A percentile compares a stretch with the other conserved stretches of the same genome.
These are phyloP conservation scores for Trichosporon coremiiforme DNA, from an alignment of 1,284 basidiomycete species.

Conservation along the genomic window DNA sequence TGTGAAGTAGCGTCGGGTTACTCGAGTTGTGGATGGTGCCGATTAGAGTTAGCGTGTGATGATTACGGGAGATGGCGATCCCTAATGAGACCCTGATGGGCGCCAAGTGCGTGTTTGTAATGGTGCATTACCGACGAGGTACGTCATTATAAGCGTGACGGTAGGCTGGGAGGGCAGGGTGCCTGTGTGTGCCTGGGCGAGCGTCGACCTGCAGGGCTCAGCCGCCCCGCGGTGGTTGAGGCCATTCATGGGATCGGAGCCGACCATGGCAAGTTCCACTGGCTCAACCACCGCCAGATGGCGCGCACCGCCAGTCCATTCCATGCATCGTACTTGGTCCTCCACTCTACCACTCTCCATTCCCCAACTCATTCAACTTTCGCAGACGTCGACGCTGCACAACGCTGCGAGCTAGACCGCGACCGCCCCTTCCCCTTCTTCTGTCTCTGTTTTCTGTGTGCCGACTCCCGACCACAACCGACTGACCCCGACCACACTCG, in stretches of 20 bases:
- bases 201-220: background rate
- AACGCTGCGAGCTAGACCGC: background rate
- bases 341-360: background rate
- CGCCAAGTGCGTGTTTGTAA: background rate
- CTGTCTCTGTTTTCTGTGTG: constrained; percentile 2
- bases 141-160: constrained; percentile 1
- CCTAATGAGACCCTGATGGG: background rate
- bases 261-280: background rate
- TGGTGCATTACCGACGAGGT: background rate
- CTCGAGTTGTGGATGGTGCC: background rate
- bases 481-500: background rate
- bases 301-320: background rate
- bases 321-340: background rate
- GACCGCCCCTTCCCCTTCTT: background rate
- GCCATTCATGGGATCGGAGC: background rate
- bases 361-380: background rate
- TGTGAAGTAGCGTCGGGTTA: too few species aligned
- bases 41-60: background rate
- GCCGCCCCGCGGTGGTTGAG: background rate
- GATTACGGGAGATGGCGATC: background rate
- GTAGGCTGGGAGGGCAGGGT: background rate
- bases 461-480: background rate
- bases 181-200: background rate
- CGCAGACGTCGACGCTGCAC: background rate
- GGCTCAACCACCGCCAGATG: too few species aligned